Base-by-base conservation (phyloP, 164 flowering plant species). In the Platanus orientalis region DNA sequence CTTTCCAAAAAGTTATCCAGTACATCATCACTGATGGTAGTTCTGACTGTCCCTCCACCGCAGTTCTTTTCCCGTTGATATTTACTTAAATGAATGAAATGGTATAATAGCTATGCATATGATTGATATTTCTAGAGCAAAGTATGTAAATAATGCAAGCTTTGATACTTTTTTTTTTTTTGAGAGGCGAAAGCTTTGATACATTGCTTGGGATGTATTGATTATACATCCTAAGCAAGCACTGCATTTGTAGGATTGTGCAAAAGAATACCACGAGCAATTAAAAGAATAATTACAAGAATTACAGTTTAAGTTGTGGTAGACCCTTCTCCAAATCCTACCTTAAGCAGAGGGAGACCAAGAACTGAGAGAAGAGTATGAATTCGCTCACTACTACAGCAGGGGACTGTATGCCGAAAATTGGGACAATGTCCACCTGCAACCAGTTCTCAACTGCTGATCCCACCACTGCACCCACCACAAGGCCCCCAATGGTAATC, bases 361-460 rank as follows among this genome's bases (percentile, higher is more conserved):
- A 71, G 59, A 94, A 81, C 67, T 94, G 96, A 14, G 93, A 87
- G 61, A 94, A 71, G 58, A 94, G 72, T 59, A 90, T 75, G 69
- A 90, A 81, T 81, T 94, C 97, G 56, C 91, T 82, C 56, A 94
- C 86, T 62, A 89, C 79, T 0, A 81, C 81, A 50, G 96, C 91
- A 55, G 97, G 96, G 24, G 92, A 80, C 64, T 80, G 96, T 54
- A 90, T 55, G 62, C 98, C 96, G 1, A 89, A 70, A 64, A 94
- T 84, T 12, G 98, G 96, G 63, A 94, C 90, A 25, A 94, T 83
- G 71, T 90, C 98, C 30, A 94, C 98, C 67, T 90, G 98, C 78
- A 94, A 76, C 94, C 88, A 94, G 73, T 63, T 87, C 77, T 94
- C 98, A 52, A 89, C 86, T 19, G 82, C 92, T 34, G 96, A 89